Percentiles rank a stretch among this genome's conserved stretches.
phyloP scores from a whole-genome alignment of 257 asterid genomes.

The Solanum sitiens region DNA sequence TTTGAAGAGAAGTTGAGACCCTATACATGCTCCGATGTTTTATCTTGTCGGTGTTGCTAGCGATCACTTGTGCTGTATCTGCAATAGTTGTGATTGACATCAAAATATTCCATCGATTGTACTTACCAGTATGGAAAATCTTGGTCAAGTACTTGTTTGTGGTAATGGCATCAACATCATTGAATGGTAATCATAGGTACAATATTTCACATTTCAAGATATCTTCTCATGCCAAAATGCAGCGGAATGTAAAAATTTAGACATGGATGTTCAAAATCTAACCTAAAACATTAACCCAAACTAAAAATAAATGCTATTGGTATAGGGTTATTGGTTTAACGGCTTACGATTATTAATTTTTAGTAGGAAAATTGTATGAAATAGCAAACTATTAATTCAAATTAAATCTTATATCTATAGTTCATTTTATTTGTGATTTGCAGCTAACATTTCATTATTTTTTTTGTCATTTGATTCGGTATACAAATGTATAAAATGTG shows the following conservation, averaged over 20 bases:
- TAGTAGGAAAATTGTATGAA: too few species aligned
- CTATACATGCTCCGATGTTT: constrained; percentile 50
- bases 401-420: too few species aligned
- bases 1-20: constrained; percentile 62
- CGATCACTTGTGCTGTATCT: neutral
- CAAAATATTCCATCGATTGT: neutral
- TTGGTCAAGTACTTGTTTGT: neutral
- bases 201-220: neutral
- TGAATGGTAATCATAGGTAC: neutral
- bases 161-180: neutral
- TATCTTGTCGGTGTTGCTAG: constrained; percentile 78
- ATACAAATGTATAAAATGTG: too few species aligned
- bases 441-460: too few species aligned
- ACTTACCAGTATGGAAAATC: neutral
- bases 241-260: neutral
- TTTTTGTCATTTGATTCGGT: too few species aligned
- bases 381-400: too few species aligned
- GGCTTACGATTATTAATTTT: too few species aligned
- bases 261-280: neutral
- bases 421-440: too few species aligned
- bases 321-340: neutral
- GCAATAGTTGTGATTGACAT: neutral
- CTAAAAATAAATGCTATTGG: neutral
- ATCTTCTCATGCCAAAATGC: neutral
- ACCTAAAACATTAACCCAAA: too few species aligned